Evolutionary conservation across 257 asterid species (phyloP).

Genomic region (Plantago elongata): DNA sequence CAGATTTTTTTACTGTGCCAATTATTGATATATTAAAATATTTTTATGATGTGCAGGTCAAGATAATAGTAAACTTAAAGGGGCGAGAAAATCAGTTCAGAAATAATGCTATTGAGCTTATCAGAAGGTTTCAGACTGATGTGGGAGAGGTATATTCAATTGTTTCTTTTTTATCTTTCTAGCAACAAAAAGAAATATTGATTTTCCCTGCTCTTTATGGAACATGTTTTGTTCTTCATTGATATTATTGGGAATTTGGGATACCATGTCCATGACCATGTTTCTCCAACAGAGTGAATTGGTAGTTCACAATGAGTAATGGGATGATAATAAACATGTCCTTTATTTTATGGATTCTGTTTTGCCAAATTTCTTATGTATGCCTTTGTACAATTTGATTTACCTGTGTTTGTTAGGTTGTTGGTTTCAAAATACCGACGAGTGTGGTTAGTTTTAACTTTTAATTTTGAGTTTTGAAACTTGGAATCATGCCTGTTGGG

Average conservation of each 20-base stretch:
- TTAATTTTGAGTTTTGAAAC: no score
- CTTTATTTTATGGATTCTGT: background rate
- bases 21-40: background rate
- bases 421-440: background rate
- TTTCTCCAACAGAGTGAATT: background rate
- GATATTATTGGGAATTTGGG: background rate
- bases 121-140: conserved; percentile 77
- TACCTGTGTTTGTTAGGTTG: background rate
- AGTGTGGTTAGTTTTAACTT: background rate
- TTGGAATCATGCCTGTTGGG: no score
- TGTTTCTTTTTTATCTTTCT: conserved; percentile 1
- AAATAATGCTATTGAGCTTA: conserved; percentile 81
- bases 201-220: background rate
- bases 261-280: background rate
- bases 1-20: conserved; percentile 4
- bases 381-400: background rate
- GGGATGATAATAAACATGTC: no score
- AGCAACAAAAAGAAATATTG: background rate
- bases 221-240: background rate
- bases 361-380: background rate
- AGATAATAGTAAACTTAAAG: conserved; percentile 81
- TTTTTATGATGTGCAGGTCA: conserved; percentile 51
- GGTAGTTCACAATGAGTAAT: background rate
- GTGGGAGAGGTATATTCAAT: conserved; percentile 65
- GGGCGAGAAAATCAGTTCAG: conserved; percentile 92